Evolutionary conservation across 352 stramenopile genomes (phyloP).

Genomic region (Phytophthora uliginosa): DNA sequence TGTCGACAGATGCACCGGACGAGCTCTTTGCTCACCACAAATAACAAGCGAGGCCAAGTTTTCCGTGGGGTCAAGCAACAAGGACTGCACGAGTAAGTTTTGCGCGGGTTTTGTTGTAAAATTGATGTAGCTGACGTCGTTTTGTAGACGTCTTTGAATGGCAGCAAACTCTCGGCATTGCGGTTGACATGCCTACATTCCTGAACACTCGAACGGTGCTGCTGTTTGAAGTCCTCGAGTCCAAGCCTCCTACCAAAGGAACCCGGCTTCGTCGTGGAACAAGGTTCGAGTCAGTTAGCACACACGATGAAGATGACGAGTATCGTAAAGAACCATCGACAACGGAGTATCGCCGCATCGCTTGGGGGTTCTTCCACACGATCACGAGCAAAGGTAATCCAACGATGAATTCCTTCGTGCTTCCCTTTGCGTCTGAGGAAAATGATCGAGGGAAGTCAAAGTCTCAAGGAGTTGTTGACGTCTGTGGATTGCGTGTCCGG

Average conservation of each 20-base stretch:
- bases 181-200: conserved; percentile 43
- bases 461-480: conserved; percentile 10
- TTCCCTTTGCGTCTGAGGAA: conserved; percentile 28
- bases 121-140: not conserved
- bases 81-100: conserved; percentile 29
- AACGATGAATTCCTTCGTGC: conserved; percentile 44
- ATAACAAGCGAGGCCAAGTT: conserved; percentile 36
- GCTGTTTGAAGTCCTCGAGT: conserved; percentile 68
- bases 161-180: conserved; percentile 49
- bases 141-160: conserved; percentile 62
- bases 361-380: conserved; percentile 73
- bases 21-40: conserved; percentile 38
- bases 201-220: conserved; percentile 53
- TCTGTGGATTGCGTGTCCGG: conserved; percentile 50
- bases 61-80: conserved; percentile 13
- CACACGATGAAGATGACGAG: conserved; percentile 35
- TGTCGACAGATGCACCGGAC: conserved; percentile 62
- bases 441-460: conserved; percentile 11
- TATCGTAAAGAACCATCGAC: conserved; percentile 14
- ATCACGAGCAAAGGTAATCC: conserved; percentile 56
- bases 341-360: conserved; percentile 44
- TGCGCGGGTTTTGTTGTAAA: not conserved
- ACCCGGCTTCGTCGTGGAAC: conserved; percentile 29
- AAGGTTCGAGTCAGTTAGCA: conserved; percentile 40
- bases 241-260: conserved; percentile 27